phyloP scores from a whole-genome alignment of 2,329 filamentous ascomycete species.

The Macrophomina phaseolina region DNA sequence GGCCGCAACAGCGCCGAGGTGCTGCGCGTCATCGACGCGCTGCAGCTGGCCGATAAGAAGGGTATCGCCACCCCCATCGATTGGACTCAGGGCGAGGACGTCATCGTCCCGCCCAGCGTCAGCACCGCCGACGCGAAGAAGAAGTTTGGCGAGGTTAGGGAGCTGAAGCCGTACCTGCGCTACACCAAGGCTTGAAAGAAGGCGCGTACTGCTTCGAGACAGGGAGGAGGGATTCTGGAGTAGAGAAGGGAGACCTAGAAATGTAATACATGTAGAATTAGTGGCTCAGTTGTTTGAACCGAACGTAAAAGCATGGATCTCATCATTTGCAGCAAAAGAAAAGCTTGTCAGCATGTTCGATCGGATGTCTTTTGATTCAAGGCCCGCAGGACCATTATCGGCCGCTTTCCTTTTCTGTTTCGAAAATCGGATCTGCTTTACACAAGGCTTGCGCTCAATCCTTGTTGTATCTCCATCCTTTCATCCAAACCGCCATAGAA shows the following conservation, averaged over 20 bases:
- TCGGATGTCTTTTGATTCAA: constrained; percentile 15
- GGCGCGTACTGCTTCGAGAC: background rate
- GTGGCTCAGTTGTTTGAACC: background rate
- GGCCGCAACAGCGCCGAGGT: constrained; percentile 62
- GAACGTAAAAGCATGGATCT: background rate
- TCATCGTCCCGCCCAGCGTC: constrained; percentile 65
- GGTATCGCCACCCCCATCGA: constrained; percentile 67
- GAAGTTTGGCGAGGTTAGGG: constrained; percentile 64
- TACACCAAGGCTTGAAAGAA: constrained; percentile 49
- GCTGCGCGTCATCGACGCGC: constrained; percentile 57
- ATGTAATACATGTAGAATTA: constrained; percentile 4
- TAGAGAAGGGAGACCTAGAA: background rate
- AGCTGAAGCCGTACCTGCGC: constrained; percentile 67
- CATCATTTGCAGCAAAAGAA: background rate
- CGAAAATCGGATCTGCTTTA: constrained; percentile 5
- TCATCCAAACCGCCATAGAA: constrained; percentile 10
- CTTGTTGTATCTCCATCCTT: background rate
- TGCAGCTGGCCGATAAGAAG: constrained; percentile 65
- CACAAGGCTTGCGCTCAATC: background rate
- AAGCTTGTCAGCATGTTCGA: background rate
- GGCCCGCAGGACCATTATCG: constrained; percentile 6
- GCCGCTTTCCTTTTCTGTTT: constrained; percentile 9
- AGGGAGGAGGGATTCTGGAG: background rate
- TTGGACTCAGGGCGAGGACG: constrained; percentile 64
- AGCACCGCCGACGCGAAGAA: constrained; percentile 64